A percentile compares a stretch with the other conserved stretches of the same genome.
Evolutionary conservation across 1,284 basidiomycete species (phyloP).

Genomic region (Rhizopogon parksii): DNA sequence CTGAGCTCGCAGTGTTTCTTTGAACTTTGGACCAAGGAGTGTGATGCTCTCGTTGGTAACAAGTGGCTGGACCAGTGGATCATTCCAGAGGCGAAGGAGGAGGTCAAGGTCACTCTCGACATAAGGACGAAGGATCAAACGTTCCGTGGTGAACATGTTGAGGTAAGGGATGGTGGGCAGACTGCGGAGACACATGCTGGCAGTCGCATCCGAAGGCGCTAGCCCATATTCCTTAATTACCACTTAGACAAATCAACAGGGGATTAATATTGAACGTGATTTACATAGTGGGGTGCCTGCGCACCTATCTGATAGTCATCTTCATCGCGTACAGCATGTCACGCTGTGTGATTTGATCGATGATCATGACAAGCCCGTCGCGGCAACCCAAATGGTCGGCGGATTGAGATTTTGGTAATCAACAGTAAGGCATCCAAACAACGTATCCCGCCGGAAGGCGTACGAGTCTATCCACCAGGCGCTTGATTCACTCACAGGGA

Average conservation of each 20-base stretch:
- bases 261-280: neutral
- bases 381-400: neutral
- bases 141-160: slow-evolving; percentile 25
- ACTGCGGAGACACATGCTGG: neutral
- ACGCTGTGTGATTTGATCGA: neutral
- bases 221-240: neutral
- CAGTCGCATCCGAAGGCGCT: neutral
- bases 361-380: neutral
- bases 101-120: slow-evolving; percentile 29
- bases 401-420: no score
- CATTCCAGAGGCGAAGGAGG: slow-evolving; percentile 28
- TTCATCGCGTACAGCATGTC: no score
- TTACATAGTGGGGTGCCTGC: neutral
- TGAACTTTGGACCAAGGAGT: slow-evolving; percentile 22
- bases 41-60: slow-evolving; percentile 25
- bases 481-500: neutral
- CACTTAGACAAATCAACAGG: neutral
- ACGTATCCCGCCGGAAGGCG: no score
- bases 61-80: slow-evolving; percentile 28
- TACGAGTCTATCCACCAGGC: no score
- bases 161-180: neutral
- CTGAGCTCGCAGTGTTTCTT: slow-evolving; percentile 21
- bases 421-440: no score
- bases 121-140: slow-evolving; percentile 25
- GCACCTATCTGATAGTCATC: neutral